Percentiles rank a stretch among this genome's conserved stretches.
phyloP scores from a whole-genome alignment of 2,329 filamentous ascomycete species.

The Torrubiella hemipterigena region DNA sequence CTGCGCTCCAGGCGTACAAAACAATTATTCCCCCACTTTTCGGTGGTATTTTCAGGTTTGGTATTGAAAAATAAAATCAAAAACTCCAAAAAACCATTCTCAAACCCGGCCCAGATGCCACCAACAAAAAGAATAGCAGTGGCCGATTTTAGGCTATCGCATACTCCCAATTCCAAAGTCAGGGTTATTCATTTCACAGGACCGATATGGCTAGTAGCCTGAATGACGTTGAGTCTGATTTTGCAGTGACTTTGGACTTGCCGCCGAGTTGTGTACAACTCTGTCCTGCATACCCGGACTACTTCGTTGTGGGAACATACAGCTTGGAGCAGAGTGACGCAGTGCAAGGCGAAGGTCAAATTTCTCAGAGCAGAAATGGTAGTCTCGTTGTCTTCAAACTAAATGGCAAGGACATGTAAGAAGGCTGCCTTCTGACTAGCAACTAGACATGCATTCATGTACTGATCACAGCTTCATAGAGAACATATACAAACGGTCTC shows the following conservation, averaged over 20 bases:
- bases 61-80: too few species aligned
- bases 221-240: too few species aligned
- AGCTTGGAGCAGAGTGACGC: slow-evolving; percentile 45
- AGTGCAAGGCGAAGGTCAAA: slow-evolving; percentile 8
- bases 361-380: slow-evolving; percentile 47
- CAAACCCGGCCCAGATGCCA: too few species aligned
- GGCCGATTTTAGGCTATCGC: too few species aligned
- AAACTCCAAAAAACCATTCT: too few species aligned
- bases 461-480: slow-evolving; percentile 23
- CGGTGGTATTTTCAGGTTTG: too few species aligned
- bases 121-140: too few species aligned
- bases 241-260: slow-evolving; percentile 48
- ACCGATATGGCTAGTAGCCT: too few species aligned
- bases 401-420: slow-evolving; percentile 43
- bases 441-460: neutral
- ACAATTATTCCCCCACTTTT: too few species aligned
- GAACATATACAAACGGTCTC: slow-evolving; percentile 43
- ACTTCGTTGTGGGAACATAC: slow-evolving; percentile 79
- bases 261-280: slow-evolving; percentile 74
- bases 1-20: too few species aligned
- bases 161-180: too few species aligned
- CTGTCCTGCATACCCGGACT: slow-evolving; percentile 46
- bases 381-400: slow-evolving; percentile 58
- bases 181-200: too few species aligned
- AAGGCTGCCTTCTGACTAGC: slow-evolving; percentile 5